Base-by-base conservation (phyloP, 805 yeast genomes). In the Starmerella asiatica region DNA sequence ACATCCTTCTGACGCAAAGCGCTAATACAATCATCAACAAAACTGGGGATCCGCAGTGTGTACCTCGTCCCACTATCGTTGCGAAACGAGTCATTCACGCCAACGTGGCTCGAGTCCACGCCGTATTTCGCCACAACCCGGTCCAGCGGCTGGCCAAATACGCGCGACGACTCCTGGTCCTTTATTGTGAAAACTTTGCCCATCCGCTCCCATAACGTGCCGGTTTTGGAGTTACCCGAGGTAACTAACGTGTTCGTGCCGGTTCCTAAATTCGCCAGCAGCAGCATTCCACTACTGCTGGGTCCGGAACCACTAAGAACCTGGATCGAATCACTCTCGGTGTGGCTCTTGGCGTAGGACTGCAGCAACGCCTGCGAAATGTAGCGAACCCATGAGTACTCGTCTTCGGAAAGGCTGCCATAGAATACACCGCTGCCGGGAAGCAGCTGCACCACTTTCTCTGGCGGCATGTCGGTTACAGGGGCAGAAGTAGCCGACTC, bases 1-100 rank as follows among this genome's bases (percentile, higher is more conserved):
- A 88, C 74, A 60, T 91, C 97, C 67, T 82, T 84, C 44, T 79
- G 88, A 38, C 82, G 72, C 65, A 91, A 71, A 0, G 93, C 81
- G 23, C 74, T 71, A 27, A 91, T 74, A 15, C 86, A 64, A 53
- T 91, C 97, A 52, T 88, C 97, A 32, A 91, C 68, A 29, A 91
- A 65, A 35, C 82, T 69, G 1, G 99, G 99, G 31, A 91, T 79
- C 28, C 76, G 69, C 32, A 91, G 68, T n/a, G 56, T 45, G 48
- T 76, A 76, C 1, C 76, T 65, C 0, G 94, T 85, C 20, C 24
- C 24, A 5, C 26, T 32, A 6, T 45, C 14, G 14, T 9, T 15
- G 15, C n/a, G 15, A 20, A 23, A 21, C 6, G 18, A 8, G 12
- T 36, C 39, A 3, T 41, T 47, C 2, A 34, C 21, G 8, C 40